A percentile compares a stretch with the other conserved stretches of the same genome.
Evolutionary conservation across 768 basidiomycete genomes (phyloP).

Genomic region (Kwoniella sp.): DNA sequence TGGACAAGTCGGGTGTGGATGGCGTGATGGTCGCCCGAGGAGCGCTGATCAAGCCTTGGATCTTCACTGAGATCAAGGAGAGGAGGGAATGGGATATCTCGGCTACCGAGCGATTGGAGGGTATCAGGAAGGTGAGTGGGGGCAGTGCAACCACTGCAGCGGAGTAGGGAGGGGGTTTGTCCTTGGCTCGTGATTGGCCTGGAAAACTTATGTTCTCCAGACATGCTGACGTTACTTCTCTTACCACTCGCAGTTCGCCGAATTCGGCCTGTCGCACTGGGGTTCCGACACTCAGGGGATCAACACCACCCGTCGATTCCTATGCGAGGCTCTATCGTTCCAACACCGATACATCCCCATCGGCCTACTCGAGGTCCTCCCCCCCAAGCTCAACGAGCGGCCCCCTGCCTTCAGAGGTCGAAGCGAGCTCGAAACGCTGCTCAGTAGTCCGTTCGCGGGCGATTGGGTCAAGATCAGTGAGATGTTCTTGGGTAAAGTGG

Average conservation of each 20-base stretch:
- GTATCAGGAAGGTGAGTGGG: conserved; percentile 68
- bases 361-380: conserved; percentile 80
- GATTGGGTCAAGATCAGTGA: conserved; percentile 71
- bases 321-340: conserved; percentile 94
- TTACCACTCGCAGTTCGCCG: conserved; percentile 76
- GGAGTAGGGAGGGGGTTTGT: neutral
- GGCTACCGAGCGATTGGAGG: conserved; percentile 76
- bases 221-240: neutral
- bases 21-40: conserved; percentile 95
- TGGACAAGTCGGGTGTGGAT: conserved; percentile 78
- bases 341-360: conserved; percentile 95
- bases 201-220: too few relatives aligned
- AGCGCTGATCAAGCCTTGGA: conserved; percentile 80
- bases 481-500: conserved; percentile 89
- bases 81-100: conserved; percentile 90
- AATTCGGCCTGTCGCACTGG: conserved; percentile 76
- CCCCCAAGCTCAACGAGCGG: conserved; percentile 83
- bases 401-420: conserved; percentile 84
- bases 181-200: neutral
- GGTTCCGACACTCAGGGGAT: conserved; percentile 66
- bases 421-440: conserved; percentile 65
- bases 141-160: neutral
- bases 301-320: conserved; percentile 86
- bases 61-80: conserved; percentile 94
- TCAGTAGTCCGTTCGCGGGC: conserved; percentile 40